Base-by-base conservation (phyloP, 192 early-diverging fungal genomes). In the Coemansia sp. region DNA sequence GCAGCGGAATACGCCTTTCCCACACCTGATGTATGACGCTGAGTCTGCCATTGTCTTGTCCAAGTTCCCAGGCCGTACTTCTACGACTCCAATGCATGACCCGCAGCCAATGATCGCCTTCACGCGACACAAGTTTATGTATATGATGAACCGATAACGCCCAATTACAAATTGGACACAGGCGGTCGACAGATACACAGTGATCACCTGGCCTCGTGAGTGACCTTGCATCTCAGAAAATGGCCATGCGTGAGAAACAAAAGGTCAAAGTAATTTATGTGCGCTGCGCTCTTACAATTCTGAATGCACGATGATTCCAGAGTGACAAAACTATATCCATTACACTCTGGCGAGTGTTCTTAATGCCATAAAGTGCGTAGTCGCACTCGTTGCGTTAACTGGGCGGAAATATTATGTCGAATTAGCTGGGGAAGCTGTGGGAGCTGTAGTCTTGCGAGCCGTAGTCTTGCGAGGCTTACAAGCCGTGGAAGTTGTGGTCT, bases 71-170 rank as follows among this genome's bases (percentile, higher is more conserved):
- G 32, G 32, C 6, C 6, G 32, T 8, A 6, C 32, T 35, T 35
- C 8, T 8, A 35, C 32, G 32, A 35, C 32, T 35, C 32, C 6
- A 35, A 35, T 54, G 52, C 52, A 54, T 54, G 52, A 54, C 52
- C 52, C 52, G 52, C 52, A 54, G 52, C 52, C 52, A 54, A 54
- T 54, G 52, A 54, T 54, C 52, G 24, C 22, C 52, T 19, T 10
- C 47, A 48, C 4, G 19, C 15, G 19, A 49, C 15, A 49, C 4
- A 21, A 21, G 19, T 15, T 49, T 48, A 17, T 49, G 15, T 49
- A 49, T 49, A 11, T 49, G 48, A 15, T 49, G n/a, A 49, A 14
- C n/a, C 6, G n/a, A 49, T 49, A 49, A 49, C 15, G 12, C 50
- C 9, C 50, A 52, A 52, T 52, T 52, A 23, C 50, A 52, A 52